Evolutionary conservation across 441 rosid genomes (phyloP), one percentile per base, ranked within the genome.

Genomic region (Populus hybrid): DNA sequence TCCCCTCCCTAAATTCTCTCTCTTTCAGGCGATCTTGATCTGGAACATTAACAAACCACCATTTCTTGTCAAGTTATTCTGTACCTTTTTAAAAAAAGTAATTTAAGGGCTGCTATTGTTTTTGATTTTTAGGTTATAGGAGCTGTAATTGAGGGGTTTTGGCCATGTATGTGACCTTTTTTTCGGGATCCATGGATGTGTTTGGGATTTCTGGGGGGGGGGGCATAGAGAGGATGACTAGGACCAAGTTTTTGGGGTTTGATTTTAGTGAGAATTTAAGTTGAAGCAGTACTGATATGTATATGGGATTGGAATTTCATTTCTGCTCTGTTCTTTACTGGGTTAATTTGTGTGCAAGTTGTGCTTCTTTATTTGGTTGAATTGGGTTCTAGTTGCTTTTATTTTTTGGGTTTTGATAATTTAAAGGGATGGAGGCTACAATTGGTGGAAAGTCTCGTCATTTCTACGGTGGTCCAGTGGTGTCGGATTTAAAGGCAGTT

Each of bases 401-500:
- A 14, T 50, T 16, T 50, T 50, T 35, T 5, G 59, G 59, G 7
- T 50, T 50, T 50, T 50, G 59, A 50, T 80, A 11, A 12, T 69
- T 78, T 53, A 21, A 70, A 73, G 34, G 36, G 68, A 88, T 88
- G 91, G 88, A 85, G 74, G 81, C 85, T 28, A 82, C 57, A 67
- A 65, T 85, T 80, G 82, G 87, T 59, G 87, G 81, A 24, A 84
- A 88, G 81, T 71, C 78, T 75, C 81, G 67, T 28, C 57, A 79
- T 71, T 67, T 79, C 3, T 61, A 42, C 78, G 83, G 82, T 79
- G 83, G 82, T 63, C 83, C 89, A 16, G 80, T 67, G 63, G 86
- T 75, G 53, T 74, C 91, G 18, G 90, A 83, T 78, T 57, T 82
- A 36, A 79, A 83, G 78, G 53, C 78, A 72, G 78, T 66, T 34